Conservation (phyloP, 371 early-diverging fungal species). For the Syncephalis plumigaleata region DNA sequence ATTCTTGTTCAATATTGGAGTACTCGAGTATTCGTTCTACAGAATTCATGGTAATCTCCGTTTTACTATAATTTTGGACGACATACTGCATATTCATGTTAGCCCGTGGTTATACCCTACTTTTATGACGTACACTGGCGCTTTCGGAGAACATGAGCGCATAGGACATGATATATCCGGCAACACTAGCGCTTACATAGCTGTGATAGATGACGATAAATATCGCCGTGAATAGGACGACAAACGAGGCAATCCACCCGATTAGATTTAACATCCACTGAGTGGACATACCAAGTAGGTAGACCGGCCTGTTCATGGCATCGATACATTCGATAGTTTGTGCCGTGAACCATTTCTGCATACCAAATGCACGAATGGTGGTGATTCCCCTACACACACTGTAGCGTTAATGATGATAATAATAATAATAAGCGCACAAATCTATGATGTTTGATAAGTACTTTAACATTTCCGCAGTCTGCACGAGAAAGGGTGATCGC, state of each 20-base stretch:
- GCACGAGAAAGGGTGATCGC: constrained; percentile 63
- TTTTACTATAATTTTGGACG: constrained; percentile 15
- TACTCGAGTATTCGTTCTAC: constrained; percentile 52
- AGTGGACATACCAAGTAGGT: constrained; percentile 54
- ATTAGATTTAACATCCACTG: constrained; percentile 67
- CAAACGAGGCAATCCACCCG: constrained; percentile 37
- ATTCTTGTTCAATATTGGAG: constrained; percentile 30
- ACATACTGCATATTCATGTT: constrained; percentile 21
- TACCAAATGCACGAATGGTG: constrained; percentile 68
- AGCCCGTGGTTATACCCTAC: neutral
- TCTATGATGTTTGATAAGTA: no score
- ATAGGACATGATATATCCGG: constrained; percentile 58
- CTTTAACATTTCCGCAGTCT: constrained; percentile 48
- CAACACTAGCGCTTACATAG: constrained; percentile 39
- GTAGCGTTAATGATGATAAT: no score
- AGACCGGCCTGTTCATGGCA: constrained; percentile 45
- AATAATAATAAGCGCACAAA: no score
- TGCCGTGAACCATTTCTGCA: constrained; percentile 29
- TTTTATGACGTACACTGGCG: constrained; percentile 17
- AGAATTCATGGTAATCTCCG: constrained; percentile 54
- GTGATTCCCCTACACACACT: constrained; percentile 36
- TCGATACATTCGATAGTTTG: constrained; percentile 32
- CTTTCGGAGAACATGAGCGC: constrained; percentile 45
- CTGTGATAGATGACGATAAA: constrained; percentile 22
- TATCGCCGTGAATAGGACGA: constrained; percentile 34